phyloP scores from a whole-genome alignment of 176 grass and related monocot genomes.

The Cocos nucifera region DNA sequence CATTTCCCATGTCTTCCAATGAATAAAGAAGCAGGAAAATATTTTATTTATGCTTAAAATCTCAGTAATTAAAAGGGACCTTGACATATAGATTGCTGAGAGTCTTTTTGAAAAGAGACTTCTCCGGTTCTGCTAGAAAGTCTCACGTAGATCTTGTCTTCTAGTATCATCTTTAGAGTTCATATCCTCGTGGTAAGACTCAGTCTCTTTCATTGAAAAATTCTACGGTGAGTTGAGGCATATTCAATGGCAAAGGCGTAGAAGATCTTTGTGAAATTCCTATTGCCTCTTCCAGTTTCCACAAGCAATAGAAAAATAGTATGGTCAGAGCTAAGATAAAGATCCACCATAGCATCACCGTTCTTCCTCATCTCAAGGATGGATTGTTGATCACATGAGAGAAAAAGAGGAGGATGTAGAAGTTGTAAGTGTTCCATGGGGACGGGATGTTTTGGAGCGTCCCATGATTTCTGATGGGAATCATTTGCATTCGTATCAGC shows the following conservation, averaged over 20 bases:
- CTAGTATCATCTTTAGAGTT: neutral
- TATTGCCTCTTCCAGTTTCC: neutral
- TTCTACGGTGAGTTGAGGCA: neutral
- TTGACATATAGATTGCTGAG: neutral
- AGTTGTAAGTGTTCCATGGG: no score
- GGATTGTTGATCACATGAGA: no score
- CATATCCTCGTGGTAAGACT: neutral
- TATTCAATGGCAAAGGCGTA: neutral
- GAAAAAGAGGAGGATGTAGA: no score
- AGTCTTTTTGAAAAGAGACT: neutral
- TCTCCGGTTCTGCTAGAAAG: neutral
- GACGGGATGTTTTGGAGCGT: neutral
- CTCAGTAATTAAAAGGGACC: neutral
- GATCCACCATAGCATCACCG: no score
- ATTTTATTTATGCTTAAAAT: no score
- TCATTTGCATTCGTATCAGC: neutral
- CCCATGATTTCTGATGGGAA: neutral
- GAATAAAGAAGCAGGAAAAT: no score
- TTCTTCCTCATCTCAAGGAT: no score
- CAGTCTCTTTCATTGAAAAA: slow-evolving; percentile 1
- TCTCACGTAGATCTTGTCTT: neutral
- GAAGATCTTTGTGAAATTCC: neutral
- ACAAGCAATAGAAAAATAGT: neutral
- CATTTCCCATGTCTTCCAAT: no score
- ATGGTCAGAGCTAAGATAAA: neutral